phyloP scores from a whole-genome alignment of 129 eudicot genomes.

The Chrysanthemum seticuspe region DNA sequence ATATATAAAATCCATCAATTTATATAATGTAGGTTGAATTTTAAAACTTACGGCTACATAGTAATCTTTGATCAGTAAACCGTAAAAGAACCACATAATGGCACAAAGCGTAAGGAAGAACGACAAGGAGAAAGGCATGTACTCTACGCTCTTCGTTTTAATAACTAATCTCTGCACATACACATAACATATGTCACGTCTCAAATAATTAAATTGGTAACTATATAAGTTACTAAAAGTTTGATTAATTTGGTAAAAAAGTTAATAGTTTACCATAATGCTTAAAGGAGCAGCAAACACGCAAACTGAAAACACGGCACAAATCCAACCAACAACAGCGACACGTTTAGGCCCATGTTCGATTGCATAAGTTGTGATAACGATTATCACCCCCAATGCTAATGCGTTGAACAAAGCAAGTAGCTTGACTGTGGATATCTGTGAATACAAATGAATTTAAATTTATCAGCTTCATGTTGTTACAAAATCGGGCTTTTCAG shows the following conservation, averaged over 20 bases:
- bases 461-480: too few relatives aligned
- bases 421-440: slow-evolving; percentile 52
- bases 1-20: neutral
- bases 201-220: too few relatives aligned
- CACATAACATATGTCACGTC: neutral
- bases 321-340: slow-evolving; percentile 71
- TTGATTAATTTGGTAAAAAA: neutral
- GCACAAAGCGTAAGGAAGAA: slow-evolving; percentile 70
- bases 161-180: slow-evolving; percentile 64
- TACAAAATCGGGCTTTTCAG: neutral
- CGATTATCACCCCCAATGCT: slow-evolving; percentile 38
- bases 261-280: slow-evolving; percentile 51
- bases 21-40: neutral
- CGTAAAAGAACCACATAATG: slow-evolving; percentile 71
- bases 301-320: slow-evolving; percentile 65
- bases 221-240: neutral
- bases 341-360: slow-evolving; percentile 24
- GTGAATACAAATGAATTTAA: neutral
- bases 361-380: slow-evolving; percentile 22
- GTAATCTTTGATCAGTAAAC: slow-evolving; percentile 53
- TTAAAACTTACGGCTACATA: slow-evolving; percentile 62
- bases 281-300: slow-evolving; percentile 87
- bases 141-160: slow-evolving; percentile 70
- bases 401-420: slow-evolving; percentile 46
- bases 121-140: slow-evolving; percentile 69